These are phyloP conservation scores for Phyllostachys edulis DNA, from an alignment of 176 grass and related monocot species.

Conservation along the genomic window DNA sequence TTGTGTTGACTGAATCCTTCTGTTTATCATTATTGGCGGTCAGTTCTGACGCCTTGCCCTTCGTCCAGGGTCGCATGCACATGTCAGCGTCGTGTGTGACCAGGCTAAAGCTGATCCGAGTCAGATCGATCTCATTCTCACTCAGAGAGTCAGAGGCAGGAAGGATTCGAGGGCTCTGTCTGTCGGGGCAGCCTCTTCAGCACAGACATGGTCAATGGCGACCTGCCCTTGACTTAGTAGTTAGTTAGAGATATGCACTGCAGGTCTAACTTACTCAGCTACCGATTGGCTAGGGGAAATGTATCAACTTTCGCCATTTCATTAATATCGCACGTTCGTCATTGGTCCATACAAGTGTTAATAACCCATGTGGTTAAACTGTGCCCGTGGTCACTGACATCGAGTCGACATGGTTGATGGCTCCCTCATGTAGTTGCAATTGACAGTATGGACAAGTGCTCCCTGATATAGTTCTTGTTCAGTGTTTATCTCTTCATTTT, in stretches of 20 bases:
- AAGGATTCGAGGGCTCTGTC: not conserved
- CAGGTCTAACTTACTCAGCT: not conserved
- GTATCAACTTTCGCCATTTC: not conserved
- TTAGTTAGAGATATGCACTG: not conserved
- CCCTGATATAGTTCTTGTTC: not conserved
- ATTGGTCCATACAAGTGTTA: not conserved
- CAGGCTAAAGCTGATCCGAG: not conserved
- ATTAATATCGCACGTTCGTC: not conserved
- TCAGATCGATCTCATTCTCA: not conserved
- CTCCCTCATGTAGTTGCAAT: not conserved
- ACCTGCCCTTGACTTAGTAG: not conserved
- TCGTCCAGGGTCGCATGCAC: not conserved
- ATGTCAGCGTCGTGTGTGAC: conserved; percentile 26
- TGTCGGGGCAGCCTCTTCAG: not conserved
- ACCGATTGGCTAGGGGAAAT: not conserved
- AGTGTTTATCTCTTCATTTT: not conserved
- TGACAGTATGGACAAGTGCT: not conserved
- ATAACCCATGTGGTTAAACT: not conserved
- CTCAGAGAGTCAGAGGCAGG: not conserved
- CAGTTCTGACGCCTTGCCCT: not conserved
- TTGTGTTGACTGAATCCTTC: not conserved
- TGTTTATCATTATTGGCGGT: not conserved
- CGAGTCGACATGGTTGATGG: not conserved
- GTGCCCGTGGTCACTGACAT: not conserved
- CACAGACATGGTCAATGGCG: not conserved